Evolutionary conservation across 495 filamentous ascomycete species (phyloP).

Genomic region (Aspergillus kassunensis): DNA sequence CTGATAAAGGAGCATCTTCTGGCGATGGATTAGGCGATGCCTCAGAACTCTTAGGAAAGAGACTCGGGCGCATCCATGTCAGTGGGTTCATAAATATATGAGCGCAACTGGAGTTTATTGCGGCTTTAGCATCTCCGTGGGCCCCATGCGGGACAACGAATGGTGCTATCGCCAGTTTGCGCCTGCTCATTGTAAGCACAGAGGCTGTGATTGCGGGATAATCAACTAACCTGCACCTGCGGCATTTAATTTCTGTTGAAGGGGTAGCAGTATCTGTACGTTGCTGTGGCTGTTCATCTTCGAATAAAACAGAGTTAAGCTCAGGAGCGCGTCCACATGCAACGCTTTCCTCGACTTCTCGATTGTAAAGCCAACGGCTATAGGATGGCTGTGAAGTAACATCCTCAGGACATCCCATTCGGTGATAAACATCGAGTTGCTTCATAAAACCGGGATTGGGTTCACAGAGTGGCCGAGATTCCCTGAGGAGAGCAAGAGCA

Average conservation of each 20-base stretch:
- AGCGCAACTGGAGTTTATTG: conserved; percentile 51
- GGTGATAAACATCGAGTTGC: conserved; percentile 81
- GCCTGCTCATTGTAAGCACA: conserved; percentile 35
- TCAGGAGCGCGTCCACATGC: conserved; percentile 69
- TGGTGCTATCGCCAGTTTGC: conserved; percentile 57
- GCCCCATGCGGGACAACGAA: conserved; percentile 56
- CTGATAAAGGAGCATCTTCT: conserved; percentile 66
- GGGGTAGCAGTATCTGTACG: conserved; percentile 19
- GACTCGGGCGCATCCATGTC: conserved; percentile 84
- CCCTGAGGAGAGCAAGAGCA: conserved; percentile 58
- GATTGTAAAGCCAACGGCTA: conserved; percentile 82
- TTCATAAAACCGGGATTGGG: conserved; percentile 87
- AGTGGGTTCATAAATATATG: conserved; percentile 89
- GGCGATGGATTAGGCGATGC: conserved; percentile 18
- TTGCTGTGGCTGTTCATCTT: conserved; percentile 61
- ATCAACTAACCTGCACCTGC: conserved; percentile 55
- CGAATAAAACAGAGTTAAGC: conserved; percentile 70
- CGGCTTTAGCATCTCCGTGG: conserved; percentile 18
- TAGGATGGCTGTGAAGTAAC: conserved; percentile 69
- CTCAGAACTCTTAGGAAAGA: conserved; percentile 40
- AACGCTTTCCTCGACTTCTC: conserved; percentile 69
- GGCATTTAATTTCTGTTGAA: conserved; percentile 53
- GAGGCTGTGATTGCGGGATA: background rate
- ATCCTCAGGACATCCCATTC: conserved; percentile 72
- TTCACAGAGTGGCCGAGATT: conserved; percentile 67